A percentile compares a stretch with the other conserved stretches of the same genome.
These are phyloP conservation scores for Paspalum vaginatum DNA, from an alignment of 176 grass and related monocot genomes.

Conservation along the genomic window DNA sequence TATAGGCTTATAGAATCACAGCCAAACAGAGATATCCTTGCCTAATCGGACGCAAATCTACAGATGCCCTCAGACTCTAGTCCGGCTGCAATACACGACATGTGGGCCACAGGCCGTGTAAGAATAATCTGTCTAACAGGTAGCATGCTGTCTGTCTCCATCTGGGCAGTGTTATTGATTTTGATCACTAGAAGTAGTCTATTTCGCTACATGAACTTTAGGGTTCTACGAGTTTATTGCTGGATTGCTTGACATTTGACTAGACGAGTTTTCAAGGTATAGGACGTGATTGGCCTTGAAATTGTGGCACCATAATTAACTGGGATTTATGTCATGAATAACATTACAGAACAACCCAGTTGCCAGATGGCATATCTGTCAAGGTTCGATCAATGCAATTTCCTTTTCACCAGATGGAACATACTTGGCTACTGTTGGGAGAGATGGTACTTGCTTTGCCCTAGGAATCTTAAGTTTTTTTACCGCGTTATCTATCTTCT, in stretches of 20 bases:
- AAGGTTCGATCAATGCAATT: slow-evolving; percentile 86
- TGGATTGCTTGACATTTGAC: slow-evolving; percentile 18
- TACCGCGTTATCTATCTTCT: slow-evolving; percentile 1
- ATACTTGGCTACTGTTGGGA: slow-evolving; percentile 84
- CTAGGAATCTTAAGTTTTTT: slow-evolving; percentile 22
- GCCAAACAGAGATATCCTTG: no score
- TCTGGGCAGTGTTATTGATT: neutral
- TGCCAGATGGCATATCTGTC: slow-evolving; percentile 94
- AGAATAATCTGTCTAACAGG: no score
- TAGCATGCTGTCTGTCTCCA: neutral
- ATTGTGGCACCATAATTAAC: slow-evolving; percentile 24
- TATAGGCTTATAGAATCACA: no score
- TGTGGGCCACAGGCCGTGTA: no score
- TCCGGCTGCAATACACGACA: no score
- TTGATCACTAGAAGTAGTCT: slow-evolving; percentile 9
- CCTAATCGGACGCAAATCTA: no score
- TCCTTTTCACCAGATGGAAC: slow-evolving; percentile 90
- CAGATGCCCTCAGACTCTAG: no score
- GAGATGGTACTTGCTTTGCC: slow-evolving; percentile 79
- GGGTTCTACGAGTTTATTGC: neutral
- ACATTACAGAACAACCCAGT: slow-evolving; percentile 79
- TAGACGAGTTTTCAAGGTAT: neutral
- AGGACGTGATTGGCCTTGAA: slow-evolving; percentile 7
- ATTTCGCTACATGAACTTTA: slow-evolving; percentile 12
- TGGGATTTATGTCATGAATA: slow-evolving; percentile 31